These are phyloP conservation scores for Murraya koenigii DNA, from an alignment of 345 rosid species.

Conservation along the genomic window DNA sequence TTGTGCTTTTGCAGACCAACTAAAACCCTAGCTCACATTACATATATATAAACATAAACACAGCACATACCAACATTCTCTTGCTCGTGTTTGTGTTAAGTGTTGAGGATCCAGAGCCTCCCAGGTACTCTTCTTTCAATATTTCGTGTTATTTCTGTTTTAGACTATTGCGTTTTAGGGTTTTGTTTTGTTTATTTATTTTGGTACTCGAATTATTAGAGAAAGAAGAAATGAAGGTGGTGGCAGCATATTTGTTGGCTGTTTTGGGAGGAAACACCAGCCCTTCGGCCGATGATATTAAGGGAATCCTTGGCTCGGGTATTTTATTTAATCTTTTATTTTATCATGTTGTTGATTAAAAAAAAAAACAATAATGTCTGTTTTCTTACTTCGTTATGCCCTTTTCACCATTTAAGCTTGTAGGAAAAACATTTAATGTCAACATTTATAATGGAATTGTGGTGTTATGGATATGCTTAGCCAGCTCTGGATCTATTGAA, in stretches of 20 bases:
- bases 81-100: neutral
- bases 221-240: constrained; percentile 40
- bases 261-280: constrained; percentile 51
- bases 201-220: neutral
- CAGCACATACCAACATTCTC: fast-evolving
- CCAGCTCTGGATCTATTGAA: neutral
- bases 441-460: neutral
- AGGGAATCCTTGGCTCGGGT: constrained; percentile 47
- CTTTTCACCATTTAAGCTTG: neutral
- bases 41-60: neutral
- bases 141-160: neutral
- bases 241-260: constrained; percentile 57
- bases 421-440: neutral
- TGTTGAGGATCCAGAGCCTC: neutral
- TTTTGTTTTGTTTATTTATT: no score
- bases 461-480: neutral
- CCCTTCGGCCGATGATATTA: constrained; percentile 46
- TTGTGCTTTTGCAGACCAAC: neutral
- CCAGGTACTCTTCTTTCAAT: neutral
- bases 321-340: neutral
- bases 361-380: neutral
- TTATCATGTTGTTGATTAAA: neutral
- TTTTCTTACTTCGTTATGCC: neutral
- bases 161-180: no score
- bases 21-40: constrained; percentile 1